Evolutionary conservation across 1,284 basidiomycete genomes (phyloP).

Genomic region (Vanrija humicola): DNA sequence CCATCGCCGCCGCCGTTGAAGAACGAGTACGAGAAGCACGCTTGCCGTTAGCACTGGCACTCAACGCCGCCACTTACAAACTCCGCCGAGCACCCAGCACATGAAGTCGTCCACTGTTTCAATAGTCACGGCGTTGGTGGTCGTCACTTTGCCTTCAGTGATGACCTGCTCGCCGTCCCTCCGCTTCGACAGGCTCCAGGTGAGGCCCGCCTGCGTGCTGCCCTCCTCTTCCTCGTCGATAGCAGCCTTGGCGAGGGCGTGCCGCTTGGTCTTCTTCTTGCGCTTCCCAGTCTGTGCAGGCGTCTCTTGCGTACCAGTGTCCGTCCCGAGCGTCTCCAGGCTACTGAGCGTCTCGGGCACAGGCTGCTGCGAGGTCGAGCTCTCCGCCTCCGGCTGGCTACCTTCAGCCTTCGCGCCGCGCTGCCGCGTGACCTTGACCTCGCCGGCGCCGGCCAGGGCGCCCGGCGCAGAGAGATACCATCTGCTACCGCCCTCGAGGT

Average conservation of each 20-base stretch:
- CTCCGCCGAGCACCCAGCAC: slow-evolving; percentile 93
- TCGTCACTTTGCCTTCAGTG: slow-evolving; percentile 6
- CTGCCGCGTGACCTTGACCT: slow-evolving; percentile 15
- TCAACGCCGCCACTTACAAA: slow-evolving; percentile 61
- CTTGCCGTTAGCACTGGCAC: slow-evolving; percentile 11
- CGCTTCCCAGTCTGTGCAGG: background rate
- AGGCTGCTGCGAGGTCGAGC: background rate
- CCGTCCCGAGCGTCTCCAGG: background rate
- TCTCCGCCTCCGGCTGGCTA: background rate
- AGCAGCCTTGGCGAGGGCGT: slow-evolving; percentile 35
- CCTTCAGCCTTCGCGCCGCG: slow-evolving; percentile 3
- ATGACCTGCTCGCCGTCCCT: slow-evolving; percentile 7
- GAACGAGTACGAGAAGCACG: slow-evolving; percentile 35
- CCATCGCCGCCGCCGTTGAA: slow-evolving; percentile 17
- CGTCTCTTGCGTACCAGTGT: background rate
- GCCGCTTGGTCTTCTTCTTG: slow-evolving; percentile 33
- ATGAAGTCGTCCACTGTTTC: slow-evolving; percentile 78
- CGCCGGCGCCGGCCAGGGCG: slow-evolving; percentile 37
- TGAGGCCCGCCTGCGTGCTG: slow-evolving; percentile 20
- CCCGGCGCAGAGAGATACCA: slow-evolving; percentile 42
- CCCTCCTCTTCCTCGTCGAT: slow-evolving; percentile 37
- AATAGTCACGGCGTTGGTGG: slow-evolving; percentile 4
- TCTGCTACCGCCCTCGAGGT: slow-evolving; percentile 20
- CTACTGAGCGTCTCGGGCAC: slow-evolving; percentile 9
- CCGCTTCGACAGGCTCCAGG: slow-evolving; percentile 26